Percentiles rank a stretch among this genome's conserved stretches.
These are phyloP conservation scores for Pleurotus djamor DNA, from an alignment of 768 basidiomycete genomes.

Conservation along the genomic window DNA sequence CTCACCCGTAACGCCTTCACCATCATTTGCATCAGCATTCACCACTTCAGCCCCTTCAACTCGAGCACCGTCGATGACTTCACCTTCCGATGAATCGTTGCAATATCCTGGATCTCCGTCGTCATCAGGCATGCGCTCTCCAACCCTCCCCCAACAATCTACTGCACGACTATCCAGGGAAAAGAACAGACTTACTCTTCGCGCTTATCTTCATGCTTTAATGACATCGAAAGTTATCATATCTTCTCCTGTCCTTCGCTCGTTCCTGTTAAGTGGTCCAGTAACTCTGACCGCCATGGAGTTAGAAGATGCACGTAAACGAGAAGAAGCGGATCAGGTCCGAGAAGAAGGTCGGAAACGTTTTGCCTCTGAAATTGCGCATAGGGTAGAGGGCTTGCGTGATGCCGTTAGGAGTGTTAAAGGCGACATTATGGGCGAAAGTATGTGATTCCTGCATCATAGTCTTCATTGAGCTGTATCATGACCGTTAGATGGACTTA, in stretches of 20 bases:
- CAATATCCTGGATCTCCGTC: conserved; percentile 9
- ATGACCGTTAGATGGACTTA: conserved; percentile 73
- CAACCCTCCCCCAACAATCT: conserved; percentile 17
- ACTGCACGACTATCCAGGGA: conserved; percentile 74
- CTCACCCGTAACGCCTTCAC: conserved; percentile 13
- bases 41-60: conserved; percentile 11
- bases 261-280: conserved; percentile 81
- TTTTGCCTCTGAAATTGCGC: conserved; percentile 86
- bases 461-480: not conserved
- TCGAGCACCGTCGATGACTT: not conserved
- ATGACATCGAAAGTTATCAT: conserved; percentile 71
- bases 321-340: conserved; percentile 87
- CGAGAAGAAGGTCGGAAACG: conserved; percentile 84
- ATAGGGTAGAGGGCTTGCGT: conserved; percentile 81
- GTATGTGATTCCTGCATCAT: conserved; percentile 28
- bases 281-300: conserved; percentile 71
- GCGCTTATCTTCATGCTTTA: conserved; percentile 86
- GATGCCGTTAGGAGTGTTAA: conserved; percentile 85
- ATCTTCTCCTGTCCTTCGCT: conserved; percentile 81
- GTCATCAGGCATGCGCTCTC: conserved; percentile 8
- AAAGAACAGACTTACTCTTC: conserved; percentile 92
- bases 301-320: conserved; percentile 66
- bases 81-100: conserved; percentile 6
- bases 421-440: conserved; percentile 89
- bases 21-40: conserved; percentile 9